Base-by-base conservation (phyloP, 2,329 filamentous ascomycete genomes). In the Alternaria ethzedia region DNA sequence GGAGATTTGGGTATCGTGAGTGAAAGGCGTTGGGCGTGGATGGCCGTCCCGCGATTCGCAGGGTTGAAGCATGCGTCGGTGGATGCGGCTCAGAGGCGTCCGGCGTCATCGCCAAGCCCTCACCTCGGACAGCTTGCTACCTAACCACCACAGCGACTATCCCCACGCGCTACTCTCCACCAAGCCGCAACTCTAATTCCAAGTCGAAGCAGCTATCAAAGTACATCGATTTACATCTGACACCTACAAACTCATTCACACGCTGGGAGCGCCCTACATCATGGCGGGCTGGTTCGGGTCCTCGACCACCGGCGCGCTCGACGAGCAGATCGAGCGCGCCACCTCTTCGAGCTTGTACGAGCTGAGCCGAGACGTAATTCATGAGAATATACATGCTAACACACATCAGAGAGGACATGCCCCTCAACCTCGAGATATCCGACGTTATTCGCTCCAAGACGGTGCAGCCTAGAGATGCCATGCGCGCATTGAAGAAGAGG, bases 371-470 rank as follows among this genome's bases (percentile, higher is more conserved):
- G 28, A 32, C 26, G 26, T 28, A 28, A 11, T 28, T 28, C 26
- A 28, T 28, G 26, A 5, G 5, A 28, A 11, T 28, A 28, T 5
- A 28, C 10, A 28, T 12, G 61, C 70, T 76, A 54, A 74, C 61
- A 20, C 17, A 9, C 15, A 20, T 6, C 74, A 96, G 93, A 71
- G 94, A 99, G 83, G 95, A 99, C 78, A 98, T 99, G 79, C 91
- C 96, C 44, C 88, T 97, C 72, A 98, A 98, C 80, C 90, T 99
- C 76, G 96, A 99, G 82, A 98, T 99, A 74, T 97, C 95, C 80
- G 96, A 99, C 83, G 86, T 97, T 73, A 97, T 99, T 81, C 89
- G 96, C 74, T 98, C 94, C 76, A 98, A 98, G 85, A 97, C 94
- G 17, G 95, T 99, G 54, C 94, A 94, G 80, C 95, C 96, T 57